Evolutionary conservation across 139 green algal species (phyloP), one percentile per base, ranked within the genome.

Genomic region (Diplosphaera chodatii): DNA sequence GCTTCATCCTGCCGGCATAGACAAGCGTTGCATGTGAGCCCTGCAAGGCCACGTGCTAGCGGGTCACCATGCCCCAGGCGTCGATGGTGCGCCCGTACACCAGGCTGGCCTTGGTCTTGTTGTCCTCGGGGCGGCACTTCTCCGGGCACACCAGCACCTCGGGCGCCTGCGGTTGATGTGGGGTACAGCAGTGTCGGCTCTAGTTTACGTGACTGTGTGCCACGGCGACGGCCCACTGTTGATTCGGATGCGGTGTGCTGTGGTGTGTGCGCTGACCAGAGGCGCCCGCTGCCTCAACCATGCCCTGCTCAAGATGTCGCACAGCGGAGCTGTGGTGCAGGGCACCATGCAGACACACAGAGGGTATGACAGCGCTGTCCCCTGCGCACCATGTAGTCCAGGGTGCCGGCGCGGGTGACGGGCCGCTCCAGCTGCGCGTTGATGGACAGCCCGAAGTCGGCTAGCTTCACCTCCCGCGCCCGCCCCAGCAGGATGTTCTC

Each of bases 401-500:
- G 69, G 2, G 83, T 92, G 18, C 86, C 87, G 1, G 87, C 76
- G 0, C 84, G 70, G 0, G 81, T 88, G 30, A 84, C 71, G 5
- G 85, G 87, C n/a, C 75, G 56, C 74, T 92, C 85, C 67, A 64
- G 63, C 21, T 2, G 71, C 4, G 69, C 62, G 59, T 88, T 67
- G 63, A 91, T 90, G 27, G 79, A 77, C 48, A 93, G 74, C 23
- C 88, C 89, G 77, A 94, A 91, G 72, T 94, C 89, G 68, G 65
- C 80, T 62, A 84, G 71, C 65, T 86, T 85, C 67, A 85, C 66
- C 13, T 63, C 55, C 10, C 64, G 34, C 15, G 81, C 75, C 0
- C 55, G 64, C 0, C 77, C 81, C 34, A 94, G 87, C 67, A 95
- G 82, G 25, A 91, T 92, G 81, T 96, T 94, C 74, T 94, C 87